Percentiles rank a stretch among this genome's conserved stretches.
Conservation (phyloP, 257 asterid species). For the Rubia yunnanensis region DNA sequence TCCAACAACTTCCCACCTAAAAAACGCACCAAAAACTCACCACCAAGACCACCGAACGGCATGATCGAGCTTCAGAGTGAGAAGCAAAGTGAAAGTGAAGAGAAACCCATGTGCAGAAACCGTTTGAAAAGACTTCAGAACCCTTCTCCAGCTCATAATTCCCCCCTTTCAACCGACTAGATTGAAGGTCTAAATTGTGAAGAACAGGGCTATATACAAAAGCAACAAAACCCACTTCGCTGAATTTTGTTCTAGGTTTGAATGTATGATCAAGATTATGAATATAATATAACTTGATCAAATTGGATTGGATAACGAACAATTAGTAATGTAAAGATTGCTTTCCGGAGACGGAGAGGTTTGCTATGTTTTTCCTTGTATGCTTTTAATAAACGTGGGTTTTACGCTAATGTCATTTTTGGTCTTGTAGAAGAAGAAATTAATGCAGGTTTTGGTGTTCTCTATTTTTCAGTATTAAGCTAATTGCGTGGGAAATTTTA, state of each 20-base stretch:
- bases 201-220: background rate
- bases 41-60: conserved; percentile 65
- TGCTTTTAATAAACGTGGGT: background rate
- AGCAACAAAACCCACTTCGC: background rate
- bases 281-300: background rate
- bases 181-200: background rate
- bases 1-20: background rate
- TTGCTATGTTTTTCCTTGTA: background rate
- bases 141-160: conserved; percentile 61
- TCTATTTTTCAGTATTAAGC: background rate
- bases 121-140: conserved; percentile 72
- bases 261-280: background rate
- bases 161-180: conserved; percentile 1
- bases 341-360: background rate
- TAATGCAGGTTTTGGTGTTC: background rate
- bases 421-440: background rate
- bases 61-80: conserved; percentile 67
- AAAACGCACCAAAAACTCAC: conserved; percentile 27
- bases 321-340: background rate
- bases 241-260: background rate
- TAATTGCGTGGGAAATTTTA: background rate
- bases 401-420: conserved; percentile 1
- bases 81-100: conserved; percentile 59
- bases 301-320: background rate
- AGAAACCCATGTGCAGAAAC: conserved; percentile 78